These are phyloP conservation scores for Striga hermonthica DNA, from an alignment of 305 asterid species.

Conservation along the genomic window DNA sequence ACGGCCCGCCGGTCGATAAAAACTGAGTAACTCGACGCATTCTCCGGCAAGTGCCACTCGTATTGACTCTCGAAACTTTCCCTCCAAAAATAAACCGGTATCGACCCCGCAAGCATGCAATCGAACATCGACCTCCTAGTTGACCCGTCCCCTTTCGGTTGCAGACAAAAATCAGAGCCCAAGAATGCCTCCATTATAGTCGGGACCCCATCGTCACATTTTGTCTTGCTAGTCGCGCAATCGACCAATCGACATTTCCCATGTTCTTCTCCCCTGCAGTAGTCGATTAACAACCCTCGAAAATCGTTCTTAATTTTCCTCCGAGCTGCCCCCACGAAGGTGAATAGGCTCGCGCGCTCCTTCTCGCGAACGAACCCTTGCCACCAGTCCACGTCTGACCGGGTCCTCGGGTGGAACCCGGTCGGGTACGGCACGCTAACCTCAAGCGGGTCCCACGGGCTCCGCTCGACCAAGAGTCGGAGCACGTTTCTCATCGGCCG, in stretches of 20 bases:
- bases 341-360: conserved; percentile 39
- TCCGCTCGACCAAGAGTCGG: conserved; percentile 45
- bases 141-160: conserved; percentile 70
- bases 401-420: conserved; percentile 62
- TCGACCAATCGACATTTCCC: conserved; percentile 49
- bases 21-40: conserved; percentile 40
- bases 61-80: conserved; percentile 52
- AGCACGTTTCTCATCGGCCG: conserved; percentile 66
- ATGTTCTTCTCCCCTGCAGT: conserved; percentile 43
- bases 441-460: conserved; percentile 55
- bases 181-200: conserved; percentile 55
- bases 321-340: conserved; percentile 67
- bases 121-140: conserved; percentile 65
- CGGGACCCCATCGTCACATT: conserved; percentile 63
- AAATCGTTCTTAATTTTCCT: conserved; percentile 59
- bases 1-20: conserved; percentile 44
- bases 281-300: conserved; percentile 48
- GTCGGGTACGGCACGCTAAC: conserved; percentile 75
- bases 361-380: conserved; percentile 42
- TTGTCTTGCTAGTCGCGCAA: conserved; percentile 34
- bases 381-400: conserved; percentile 51
- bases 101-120: conserved; percentile 76
- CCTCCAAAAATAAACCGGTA: conserved; percentile 64
- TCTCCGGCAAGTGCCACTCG: conserved; percentile 58
- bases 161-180: conserved; percentile 64